These are phyloP conservation scores for Eurotiales sp. DNA, from an alignment of 2,329 filamentous ascomycete species.

Conservation along the genomic window DNA sequence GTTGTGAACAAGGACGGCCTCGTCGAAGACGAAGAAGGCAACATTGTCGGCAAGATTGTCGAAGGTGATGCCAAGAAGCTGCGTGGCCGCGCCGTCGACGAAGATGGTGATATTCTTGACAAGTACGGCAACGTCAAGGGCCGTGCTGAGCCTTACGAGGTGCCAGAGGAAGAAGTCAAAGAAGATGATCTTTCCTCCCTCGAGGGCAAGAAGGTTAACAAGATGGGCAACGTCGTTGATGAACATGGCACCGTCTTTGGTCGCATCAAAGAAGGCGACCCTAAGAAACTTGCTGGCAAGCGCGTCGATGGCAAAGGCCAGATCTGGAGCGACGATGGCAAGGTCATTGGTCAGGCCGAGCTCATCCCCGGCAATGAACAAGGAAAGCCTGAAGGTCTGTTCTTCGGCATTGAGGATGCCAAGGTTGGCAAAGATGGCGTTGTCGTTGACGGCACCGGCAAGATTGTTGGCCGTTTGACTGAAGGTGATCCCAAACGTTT, in stretches of 20 bases:
- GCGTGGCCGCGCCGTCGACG: conserved; percentile 70
- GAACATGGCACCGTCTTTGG: conserved; percentile 56
- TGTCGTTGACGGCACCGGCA: conserved; percentile 49
- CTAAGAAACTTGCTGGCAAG: conserved; percentile 54
- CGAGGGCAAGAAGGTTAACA: conserved; percentile 61
- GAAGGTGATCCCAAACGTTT: conserved; percentile 63
- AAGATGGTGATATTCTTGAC: conserved; percentile 78
- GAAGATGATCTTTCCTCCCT: conserved; percentile 57
- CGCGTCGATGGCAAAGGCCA: conserved; percentile 62
- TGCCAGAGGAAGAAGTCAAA: conserved; percentile 46
- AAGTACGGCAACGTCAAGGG: conserved; percentile 64
- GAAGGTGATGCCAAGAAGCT: conserved; percentile 70
- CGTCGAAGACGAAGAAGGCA: conserved; percentile 72
- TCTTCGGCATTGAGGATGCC: conserved; percentile 57
- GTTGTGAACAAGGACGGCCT: conserved; percentile 56
- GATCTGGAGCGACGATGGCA: conserved; percentile 61
- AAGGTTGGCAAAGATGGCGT: conserved; percentile 57
- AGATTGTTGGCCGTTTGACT: conserved; percentile 57
- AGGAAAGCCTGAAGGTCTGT: conserved; percentile 51
- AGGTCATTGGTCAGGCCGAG: conserved; percentile 58
- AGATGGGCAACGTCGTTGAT: conserved; percentile 60
- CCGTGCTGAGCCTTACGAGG: conserved; percentile 55
- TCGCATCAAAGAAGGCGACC: conserved; percentile 55
- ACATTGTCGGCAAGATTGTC: conserved; percentile 67
- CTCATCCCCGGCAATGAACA: conserved; percentile 52